Conservation (phyloP, 208 protist genomes). For the Crithidia expoeki region DNA sequence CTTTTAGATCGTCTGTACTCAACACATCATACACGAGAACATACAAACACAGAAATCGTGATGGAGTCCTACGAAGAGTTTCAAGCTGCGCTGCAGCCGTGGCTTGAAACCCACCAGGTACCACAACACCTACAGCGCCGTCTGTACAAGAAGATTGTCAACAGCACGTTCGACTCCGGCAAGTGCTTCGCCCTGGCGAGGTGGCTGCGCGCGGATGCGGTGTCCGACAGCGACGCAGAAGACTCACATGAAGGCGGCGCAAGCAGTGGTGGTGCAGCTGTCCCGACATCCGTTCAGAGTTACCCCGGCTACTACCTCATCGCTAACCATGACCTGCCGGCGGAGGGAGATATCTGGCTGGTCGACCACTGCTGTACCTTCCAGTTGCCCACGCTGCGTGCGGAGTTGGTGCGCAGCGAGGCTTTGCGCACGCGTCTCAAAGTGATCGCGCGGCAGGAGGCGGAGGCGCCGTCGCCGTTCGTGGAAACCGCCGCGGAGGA, state of each 20-base stretch:
- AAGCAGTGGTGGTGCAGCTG: conserved; percentile 1
- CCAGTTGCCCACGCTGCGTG: conserved; percentile 37
- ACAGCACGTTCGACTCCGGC: conserved; percentile 48
- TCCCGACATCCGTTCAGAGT: background rate
- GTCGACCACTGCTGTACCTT: conserved; percentile 65
- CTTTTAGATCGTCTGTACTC: too few species aligned
- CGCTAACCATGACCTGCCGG: conserved; percentile 35
- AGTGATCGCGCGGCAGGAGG: conserved; percentile 31
- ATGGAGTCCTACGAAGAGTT: conserved; percentile 41
- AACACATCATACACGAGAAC: too few species aligned
- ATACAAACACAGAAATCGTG: too few species aligned
- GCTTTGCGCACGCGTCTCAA: conserved; percentile 38
- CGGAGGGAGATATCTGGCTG: conserved; percentile 58
- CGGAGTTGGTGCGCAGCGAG: conserved; percentile 33
- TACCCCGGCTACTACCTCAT: conserved; percentile 45
- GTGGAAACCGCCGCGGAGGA: background rate
- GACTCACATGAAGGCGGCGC: conserved; percentile 19
- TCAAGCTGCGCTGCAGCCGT: conserved; percentile 32
- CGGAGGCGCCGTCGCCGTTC: conserved; percentile 1
- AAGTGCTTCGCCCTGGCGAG: conserved; percentile 41
- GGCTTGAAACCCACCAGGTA: conserved; percentile 40
- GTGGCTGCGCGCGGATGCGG: background rate
- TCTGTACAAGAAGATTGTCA: conserved; percentile 47
- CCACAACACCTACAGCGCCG: conserved; percentile 34
- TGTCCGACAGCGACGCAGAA: conserved; percentile 19